Percentiles rank a stretch among this genome's conserved stretches.
phyloP scores from a whole-genome alignment of 306 rosid species.

The Cyclanthera cordifolia region DNA sequence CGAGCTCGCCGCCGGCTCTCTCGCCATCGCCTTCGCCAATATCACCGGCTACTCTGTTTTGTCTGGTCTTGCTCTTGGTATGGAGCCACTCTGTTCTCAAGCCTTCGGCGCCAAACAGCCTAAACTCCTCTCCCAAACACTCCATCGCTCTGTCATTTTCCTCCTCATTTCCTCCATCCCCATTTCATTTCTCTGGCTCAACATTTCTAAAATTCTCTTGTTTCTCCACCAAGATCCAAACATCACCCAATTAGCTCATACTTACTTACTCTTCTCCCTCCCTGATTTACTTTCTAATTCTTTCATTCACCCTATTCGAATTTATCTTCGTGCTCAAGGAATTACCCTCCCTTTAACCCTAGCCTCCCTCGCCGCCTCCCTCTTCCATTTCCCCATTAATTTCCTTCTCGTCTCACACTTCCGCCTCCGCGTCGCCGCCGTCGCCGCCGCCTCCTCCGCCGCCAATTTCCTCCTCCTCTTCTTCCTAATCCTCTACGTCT shows the following conservation, averaged over 20 bases:
- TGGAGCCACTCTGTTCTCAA: constrained; percentile 91
- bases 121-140: constrained; percentile 56
- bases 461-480: constrained; percentile 36
- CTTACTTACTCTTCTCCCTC: constrained; percentile 40
- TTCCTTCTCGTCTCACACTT: constrained; percentile 21
- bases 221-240: constrained; percentile 32
- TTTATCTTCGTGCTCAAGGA: constrained; percentile 83
- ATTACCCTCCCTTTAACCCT: constrained; percentile 58
- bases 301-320: constrained; percentile 66
- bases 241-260: constrained; percentile 46
- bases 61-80: constrained; percentile 66
- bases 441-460: constrained; percentile 66
- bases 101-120: constrained; percentile 86
- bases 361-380: constrained; percentile 53
- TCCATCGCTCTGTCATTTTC: constrained; percentile 64
- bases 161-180: constrained; percentile 51
- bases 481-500: constrained; percentile 26
- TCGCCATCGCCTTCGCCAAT: constrained; percentile 91
- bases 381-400: constrained; percentile 49
- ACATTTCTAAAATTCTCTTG: constrained; percentile 39
- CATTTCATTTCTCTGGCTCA: constrained; percentile 64
- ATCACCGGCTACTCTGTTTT: constrained; percentile 80
- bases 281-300: constrained; percentile 81
- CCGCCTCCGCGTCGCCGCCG: constrained; percentile 44
- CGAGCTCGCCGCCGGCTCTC: constrained; percentile 58